Conservation (phyloP, 1,139 yeast genomes). For the Taphrina confusa region DNA sequence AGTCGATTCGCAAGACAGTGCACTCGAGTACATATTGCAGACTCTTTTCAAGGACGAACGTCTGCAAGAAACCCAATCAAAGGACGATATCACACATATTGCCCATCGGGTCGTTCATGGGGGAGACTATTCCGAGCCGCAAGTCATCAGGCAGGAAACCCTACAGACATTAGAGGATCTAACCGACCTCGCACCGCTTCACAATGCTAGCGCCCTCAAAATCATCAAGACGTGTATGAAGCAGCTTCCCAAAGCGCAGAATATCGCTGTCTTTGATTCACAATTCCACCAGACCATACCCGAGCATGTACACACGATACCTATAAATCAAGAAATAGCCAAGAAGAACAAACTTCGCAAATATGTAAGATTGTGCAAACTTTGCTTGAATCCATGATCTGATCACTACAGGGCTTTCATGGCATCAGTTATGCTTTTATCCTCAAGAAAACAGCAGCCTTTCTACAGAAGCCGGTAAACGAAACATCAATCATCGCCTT, state of each 20-base stretch:
- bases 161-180: conserved; percentile 38
- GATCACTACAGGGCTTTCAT: conserved; percentile 36
- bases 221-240: conserved; percentile 39
- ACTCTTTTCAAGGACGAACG: conserved; percentile 18
- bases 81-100: conserved; percentile 36
- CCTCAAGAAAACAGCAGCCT: conserved; percentile 30
- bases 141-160: conserved; percentile 38
- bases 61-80: conserved; percentile 26
- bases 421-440: conserved; percentile 40
- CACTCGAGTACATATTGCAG: conserved; percentile 36
- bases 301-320: conserved; percentile 38
- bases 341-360: conserved; percentile 38
- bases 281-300: conserved; percentile 40
- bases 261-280: conserved; percentile 40
- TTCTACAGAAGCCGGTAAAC: conserved; percentile 9
- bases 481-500: conserved; percentile 39
- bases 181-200: conserved; percentile 41
- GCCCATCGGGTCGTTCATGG: conserved; percentile 41
- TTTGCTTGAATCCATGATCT: no score
- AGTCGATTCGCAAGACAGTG: conserved; percentile 39
- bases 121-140: conserved; percentile 38
- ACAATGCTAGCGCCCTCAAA: conserved; percentile 40
- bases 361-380: conserved; percentile 35
- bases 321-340: conserved; percentile 39
- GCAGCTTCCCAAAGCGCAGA: conserved; percentile 34